Evolutionary conservation across 1,139 yeast species (phyloP).

Genomic region (Debaryomycetaceae sp.): DNA sequence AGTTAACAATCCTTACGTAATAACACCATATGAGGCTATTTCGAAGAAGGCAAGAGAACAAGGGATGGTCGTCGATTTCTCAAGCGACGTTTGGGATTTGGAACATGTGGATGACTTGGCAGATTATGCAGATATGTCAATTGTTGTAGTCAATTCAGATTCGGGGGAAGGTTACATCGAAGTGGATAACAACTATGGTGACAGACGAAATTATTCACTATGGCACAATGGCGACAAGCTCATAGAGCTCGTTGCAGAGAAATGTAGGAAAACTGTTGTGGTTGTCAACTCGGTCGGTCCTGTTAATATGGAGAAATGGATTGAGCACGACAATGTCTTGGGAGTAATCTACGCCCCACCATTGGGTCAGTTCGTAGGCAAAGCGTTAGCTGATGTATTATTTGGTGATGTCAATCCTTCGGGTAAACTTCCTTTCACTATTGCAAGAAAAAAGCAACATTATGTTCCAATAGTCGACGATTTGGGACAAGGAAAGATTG

Average conservation of each 20-base stretch:
- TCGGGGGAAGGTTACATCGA: conserved; percentile 61
- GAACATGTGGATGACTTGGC: conserved; percentile 42
- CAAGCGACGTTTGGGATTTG: conserved; percentile 42
- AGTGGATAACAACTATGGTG: conserved; percentile 61
- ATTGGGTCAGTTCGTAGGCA: conserved; percentile 51
- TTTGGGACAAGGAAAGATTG: conserved; percentile 35
- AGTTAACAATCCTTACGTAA: conserved; percentile 49
- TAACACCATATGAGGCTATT: conserved; percentile 54
- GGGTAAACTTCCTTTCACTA: conserved; percentile 61
- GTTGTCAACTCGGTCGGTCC: conserved; percentile 60
- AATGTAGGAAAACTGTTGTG: conserved; percentile 53
- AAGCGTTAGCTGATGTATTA: conserved; percentile 38
- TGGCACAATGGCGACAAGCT: conserved; percentile 63
- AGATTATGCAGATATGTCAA: conserved; percentile 48
- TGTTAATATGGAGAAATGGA: conserved; percentile 56
- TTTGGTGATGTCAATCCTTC: conserved; percentile 63
- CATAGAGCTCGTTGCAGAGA: conserved; percentile 45
- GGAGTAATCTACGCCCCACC: conserved; percentile 57
- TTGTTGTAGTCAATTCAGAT: conserved; percentile 49
- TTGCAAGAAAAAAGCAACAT: conserved; percentile 53
- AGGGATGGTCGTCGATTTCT: conserved; percentile 43
- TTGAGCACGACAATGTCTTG: conserved; percentile 54
- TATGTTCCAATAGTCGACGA: conserved; percentile 48
- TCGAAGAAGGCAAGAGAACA: conserved; percentile 40
- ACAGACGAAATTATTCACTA: conserved; percentile 50